Evolutionary conservation across 805 yeast species (phyloP).

Genomic region (Starmerella cellae): DNA sequence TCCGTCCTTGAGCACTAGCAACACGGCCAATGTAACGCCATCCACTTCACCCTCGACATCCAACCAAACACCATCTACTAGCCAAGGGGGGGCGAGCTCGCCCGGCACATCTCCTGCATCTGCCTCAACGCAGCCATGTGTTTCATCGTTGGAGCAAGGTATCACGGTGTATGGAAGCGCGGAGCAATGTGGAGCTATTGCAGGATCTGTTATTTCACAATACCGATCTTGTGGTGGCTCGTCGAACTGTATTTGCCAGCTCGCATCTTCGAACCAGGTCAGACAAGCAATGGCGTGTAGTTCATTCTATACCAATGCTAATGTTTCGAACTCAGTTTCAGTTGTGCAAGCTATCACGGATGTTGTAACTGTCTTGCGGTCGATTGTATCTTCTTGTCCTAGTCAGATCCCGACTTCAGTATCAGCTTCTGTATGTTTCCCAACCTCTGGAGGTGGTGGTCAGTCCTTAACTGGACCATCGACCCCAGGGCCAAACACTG

Average conservation of each 20-base stretch:
- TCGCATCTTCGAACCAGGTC: conserved; percentile 1
- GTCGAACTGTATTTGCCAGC: conserved; percentile 6
- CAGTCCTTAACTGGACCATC: too few species aligned
- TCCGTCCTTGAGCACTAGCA: conserved; percentile 1
- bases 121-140: too few species aligned
- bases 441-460: conserved; percentile 1
- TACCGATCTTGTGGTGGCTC: conserved; percentile 2
- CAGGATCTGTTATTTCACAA: conserved; percentile 6
- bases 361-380: not conserved
- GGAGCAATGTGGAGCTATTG: conserved; percentile 9
- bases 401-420: not conserved
- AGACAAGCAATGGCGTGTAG: conserved; percentile 4
- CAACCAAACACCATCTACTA: too few species aligned
- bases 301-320: conserved; percentile 4
- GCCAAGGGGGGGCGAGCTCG: too few species aligned
- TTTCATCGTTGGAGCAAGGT: conserved; percentile 8
- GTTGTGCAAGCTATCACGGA: conserved; percentile 3
- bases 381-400: not conserved
- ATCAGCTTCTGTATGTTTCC: not conserved
- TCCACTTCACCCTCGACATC: too few species aligned
- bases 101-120: too few species aligned
- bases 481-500: too few species aligned
- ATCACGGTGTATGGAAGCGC: conserved; percentile 3
- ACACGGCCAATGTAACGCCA: too few species aligned
- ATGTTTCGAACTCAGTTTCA: not conserved